These are phyloP conservation scores for Nepenthes alata DNA, from an alignment of 179 eudicot species.

Conservation along the genomic window DNA sequence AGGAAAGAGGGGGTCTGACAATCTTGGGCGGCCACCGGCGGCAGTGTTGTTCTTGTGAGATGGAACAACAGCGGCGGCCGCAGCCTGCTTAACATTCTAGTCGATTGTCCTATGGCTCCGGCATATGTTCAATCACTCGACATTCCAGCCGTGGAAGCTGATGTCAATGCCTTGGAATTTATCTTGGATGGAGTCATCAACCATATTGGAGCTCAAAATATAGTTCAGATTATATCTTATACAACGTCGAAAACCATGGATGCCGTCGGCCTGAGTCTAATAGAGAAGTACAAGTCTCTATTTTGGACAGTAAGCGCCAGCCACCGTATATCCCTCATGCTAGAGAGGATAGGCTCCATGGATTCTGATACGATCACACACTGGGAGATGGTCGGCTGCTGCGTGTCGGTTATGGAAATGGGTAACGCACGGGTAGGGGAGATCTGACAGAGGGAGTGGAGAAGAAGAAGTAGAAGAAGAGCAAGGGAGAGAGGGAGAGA, in stretches of 20 bases:
- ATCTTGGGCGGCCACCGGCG: not conserved
- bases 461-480: too few relatives aligned
- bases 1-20: too few relatives aligned
- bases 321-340: conserved; percentile 21
- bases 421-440: too few relatives aligned
- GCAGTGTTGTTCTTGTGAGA: conserved; percentile 1
- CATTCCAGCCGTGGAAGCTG: not conserved
- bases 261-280: not conserved
- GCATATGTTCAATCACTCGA: conserved; percentile 2
- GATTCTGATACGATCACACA: too few relatives aligned
- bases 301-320: conserved; percentile 33
- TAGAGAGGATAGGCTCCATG: conserved; percentile 15
- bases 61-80: not conserved
- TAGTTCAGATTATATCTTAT: conserved; percentile 1
- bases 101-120: conserved; percentile 1
- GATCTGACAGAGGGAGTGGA: too few relatives aligned
- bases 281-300: not conserved
- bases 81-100: conserved; percentile 2
- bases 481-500: too few relatives aligned
- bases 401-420: too few relatives aligned
- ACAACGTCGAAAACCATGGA: not conserved
- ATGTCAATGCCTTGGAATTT: not conserved
- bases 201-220: conserved; percentile 3
- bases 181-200: not conserved
- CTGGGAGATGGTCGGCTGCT: too few relatives aligned